A percentile compares a stretch with the other conserved stretches of the same genome.
Evolutionary conservation across 2,329 filamentous ascomycete genomes (phyloP).

Genomic region (Colletotrichum truncatum): DNA sequence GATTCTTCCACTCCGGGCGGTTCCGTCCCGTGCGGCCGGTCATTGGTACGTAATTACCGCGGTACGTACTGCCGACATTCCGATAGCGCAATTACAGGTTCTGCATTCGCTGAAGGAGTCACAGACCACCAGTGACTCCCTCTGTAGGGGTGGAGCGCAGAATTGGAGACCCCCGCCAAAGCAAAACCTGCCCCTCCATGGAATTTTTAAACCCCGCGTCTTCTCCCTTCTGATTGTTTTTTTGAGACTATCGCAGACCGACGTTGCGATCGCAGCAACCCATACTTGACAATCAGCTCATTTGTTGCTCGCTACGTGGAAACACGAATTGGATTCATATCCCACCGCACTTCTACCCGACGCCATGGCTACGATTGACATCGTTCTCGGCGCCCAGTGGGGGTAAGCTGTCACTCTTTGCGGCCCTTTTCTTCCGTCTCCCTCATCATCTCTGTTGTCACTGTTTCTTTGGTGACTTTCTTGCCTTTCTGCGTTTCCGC

Average conservation of each 20-base stretch:
- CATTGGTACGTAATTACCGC: conserved; percentile 17
- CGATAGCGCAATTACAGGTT: conserved; percentile 15
- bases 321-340: neutral
- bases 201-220: conserved; percentile 30
- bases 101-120: neutral
- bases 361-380: conserved; percentile 37
- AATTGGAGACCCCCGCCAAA: conserved; percentile 21
- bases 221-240: conserved; percentile 28
- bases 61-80: conserved; percentile 12
- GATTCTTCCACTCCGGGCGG: conserved; percentile 19
- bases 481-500: conserved; percentile 27
- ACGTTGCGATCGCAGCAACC: conserved; percentile 31
- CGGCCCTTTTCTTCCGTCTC: neutral
- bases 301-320: conserved; percentile 21
- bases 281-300: conserved; percentile 23
- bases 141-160: neutral
- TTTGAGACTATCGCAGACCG: conserved; percentile 31
- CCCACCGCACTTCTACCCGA: neutral
- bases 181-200: conserved; percentile 31
- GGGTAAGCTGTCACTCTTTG: conserved; percentile 40
- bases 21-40: conserved; percentile 12
- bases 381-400: conserved; percentile 48
- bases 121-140: neutral
- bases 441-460: neutral
- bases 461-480: conserved; percentile 5